These are phyloP conservation scores for Albizia julibrissin DNA, from an alignment of 306 rosid species.

Conservation along the genomic window DNA sequence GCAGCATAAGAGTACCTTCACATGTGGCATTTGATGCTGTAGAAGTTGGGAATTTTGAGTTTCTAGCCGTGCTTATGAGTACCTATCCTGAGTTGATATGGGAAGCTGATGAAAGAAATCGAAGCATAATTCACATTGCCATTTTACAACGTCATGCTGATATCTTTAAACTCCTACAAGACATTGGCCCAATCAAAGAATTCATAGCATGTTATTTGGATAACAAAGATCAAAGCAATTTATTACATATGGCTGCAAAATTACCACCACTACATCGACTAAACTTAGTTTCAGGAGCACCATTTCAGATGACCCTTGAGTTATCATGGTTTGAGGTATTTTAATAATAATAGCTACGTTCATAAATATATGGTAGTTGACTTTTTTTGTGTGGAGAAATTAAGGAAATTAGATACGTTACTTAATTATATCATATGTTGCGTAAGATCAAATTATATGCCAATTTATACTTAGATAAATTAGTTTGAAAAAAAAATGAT, in stretches of 20 bases:
- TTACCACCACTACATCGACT: not conserved
- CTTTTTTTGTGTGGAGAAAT: too few relatives aligned
- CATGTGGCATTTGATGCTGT: conserved; percentile 35
- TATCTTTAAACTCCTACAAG: not conserved
- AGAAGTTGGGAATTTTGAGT: conserved; percentile 45
- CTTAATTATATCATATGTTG: too few relatives aligned
- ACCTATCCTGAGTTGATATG: conserved; percentile 25
- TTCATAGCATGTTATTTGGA: conserved; percentile 15
- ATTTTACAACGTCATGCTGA: not conserved
- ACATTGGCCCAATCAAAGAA: conserved; percentile 36
- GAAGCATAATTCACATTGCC: not conserved
- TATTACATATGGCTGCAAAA: not conserved
- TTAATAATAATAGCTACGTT: too few relatives aligned
- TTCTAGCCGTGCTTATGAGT: conserved; percentile 36
- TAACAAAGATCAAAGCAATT: not conserved
- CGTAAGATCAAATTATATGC: too few relatives aligned
- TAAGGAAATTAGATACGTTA: too few relatives aligned
- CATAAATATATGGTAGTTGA: too few relatives aligned
- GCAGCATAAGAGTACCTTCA: conserved; percentile 22
- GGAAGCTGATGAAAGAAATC: not conserved
- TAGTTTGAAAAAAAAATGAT: too few relatives aligned
- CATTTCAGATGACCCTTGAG: not conserved
- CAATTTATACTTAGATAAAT: too few relatives aligned
- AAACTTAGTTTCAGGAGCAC: not conserved
- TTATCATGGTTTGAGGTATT: not conserved